Conservation (phyloP, 1,139 yeast genomes). For the Scheffersomyces titani region DNA sequence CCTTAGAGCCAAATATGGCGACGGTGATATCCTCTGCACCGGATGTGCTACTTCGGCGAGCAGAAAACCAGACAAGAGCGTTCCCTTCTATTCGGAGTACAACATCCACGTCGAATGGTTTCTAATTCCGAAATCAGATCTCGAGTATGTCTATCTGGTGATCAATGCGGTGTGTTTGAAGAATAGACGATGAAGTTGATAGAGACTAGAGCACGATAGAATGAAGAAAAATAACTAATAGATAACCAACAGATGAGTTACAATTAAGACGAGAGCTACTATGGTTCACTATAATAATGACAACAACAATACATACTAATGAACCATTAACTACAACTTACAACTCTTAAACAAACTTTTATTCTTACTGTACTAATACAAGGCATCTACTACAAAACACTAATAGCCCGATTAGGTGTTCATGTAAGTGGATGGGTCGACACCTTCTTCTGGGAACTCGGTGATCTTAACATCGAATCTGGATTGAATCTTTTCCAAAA, state of each 20-base stretch:
- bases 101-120: slow-evolving; percentile 63
- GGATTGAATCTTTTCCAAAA: slow-evolving; percentile 90
- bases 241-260: neutral
- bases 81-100: slow-evolving; percentile 10
- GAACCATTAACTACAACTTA: neutral
- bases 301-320: too few species aligned
- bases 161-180: slow-evolving; percentile 35
- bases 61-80: neutral
- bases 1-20: slow-evolving; percentile 39
- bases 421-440: slow-evolving; percentile 97
- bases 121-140: slow-evolving; percentile 46
- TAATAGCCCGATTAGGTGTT: slow-evolving; percentile 58
- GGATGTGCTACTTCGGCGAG: slow-evolving; percentile 26
- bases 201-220: neutral
- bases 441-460: slow-evolving; percentile 97
- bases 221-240: too few species aligned
- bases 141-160: slow-evolving; percentile 36
- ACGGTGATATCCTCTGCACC: slow-evolving; percentile 44
- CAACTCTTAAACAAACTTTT: slow-evolving; percentile 2
- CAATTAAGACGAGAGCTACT: neutral
- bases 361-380: slow-evolving; percentile 1
- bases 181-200: neutral
- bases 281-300: neutral
- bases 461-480: slow-evolving; percentile 95
- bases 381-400: slow-evolving; percentile 6